Percentiles rank a stretch among this genome's conserved stretches.
Conservation (phyloP, 2,329 filamentous ascomycete species). For the Magnaporthiopsis incrustans region DNA sequence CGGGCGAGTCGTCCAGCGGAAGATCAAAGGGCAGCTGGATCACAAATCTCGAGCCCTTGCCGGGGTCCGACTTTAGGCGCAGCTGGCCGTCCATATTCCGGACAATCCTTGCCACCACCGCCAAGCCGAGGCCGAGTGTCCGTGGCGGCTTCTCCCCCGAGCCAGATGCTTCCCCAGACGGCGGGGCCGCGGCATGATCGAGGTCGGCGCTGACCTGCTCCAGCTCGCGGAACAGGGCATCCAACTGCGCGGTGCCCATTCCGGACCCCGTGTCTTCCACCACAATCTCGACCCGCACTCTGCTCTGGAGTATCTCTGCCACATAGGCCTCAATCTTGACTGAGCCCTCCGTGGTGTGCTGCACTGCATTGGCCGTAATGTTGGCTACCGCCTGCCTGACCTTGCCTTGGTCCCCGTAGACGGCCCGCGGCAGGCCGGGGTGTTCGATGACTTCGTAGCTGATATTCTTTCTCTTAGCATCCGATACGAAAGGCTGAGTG, state of each 20-base stretch:
- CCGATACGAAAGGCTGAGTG: conserved; percentile 62
- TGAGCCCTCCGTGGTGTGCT: conserved; percentile 61
- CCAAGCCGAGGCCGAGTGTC: conserved; percentile 73
- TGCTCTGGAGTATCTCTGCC: conserved; percentile 38
- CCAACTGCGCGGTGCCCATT: conserved; percentile 46
- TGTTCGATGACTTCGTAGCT: conserved; percentile 60
- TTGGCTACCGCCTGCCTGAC: conserved; percentile 81
- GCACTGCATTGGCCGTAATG: conserved; percentile 74
- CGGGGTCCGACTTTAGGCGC: conserved; percentile 73
- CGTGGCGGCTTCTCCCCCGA: conserved; percentile 14
- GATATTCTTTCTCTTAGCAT: conserved; percentile 69
- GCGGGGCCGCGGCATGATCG: conserved; percentile 17
- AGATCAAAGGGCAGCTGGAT: conserved; percentile 70
- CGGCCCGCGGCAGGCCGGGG: conserved; percentile 58
- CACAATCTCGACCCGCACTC: conserved; percentile 63
- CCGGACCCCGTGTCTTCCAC: conserved; percentile 53
- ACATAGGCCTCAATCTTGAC: conserved; percentile 66
- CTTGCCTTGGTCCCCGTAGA: conserved; percentile 71
- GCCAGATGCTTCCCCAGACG: conserved; percentile 16
- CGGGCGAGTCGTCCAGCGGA: conserved; percentile 33
- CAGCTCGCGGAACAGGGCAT: conserved; percentile 49
- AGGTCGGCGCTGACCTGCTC: conserved; percentile 45
- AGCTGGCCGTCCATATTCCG: conserved; percentile 89
- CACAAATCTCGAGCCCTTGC: conserved; percentile 74
- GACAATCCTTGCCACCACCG: conserved; percentile 76